These are phyloP conservation scores for Tolypocladium capitatum DNA, from an alignment of 2,329 filamentous ascomycete genomes.

Conservation along the genomic window DNA sequence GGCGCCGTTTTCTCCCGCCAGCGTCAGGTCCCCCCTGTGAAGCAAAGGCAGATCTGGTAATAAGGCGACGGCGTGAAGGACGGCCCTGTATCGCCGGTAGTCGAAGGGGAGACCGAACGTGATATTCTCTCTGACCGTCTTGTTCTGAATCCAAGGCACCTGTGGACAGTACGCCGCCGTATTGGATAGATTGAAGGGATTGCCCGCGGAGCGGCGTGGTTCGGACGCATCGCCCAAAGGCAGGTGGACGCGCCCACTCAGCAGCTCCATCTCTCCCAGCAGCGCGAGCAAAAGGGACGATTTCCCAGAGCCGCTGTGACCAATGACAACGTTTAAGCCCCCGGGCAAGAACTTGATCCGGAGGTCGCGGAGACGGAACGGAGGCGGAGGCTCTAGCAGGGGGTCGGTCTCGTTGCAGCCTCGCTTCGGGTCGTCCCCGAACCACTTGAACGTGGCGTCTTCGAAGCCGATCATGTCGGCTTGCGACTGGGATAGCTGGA, in stretches of 20 bases:
- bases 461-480: background rate
- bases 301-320: conserved; percentile 59
- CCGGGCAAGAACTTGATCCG: conserved; percentile 49
- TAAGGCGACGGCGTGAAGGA: conserved; percentile 57
- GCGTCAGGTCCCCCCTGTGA: conserved; percentile 54
- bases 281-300: conserved; percentile 54
- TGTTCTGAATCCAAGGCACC: conserved; percentile 69
- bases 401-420: conserved; percentile 29
- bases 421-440: background rate
- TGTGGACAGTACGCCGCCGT: conserved; percentile 29
- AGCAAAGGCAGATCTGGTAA: conserved; percentile 58
- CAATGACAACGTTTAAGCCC: conserved; percentile 54
- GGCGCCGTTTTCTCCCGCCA: conserved; percentile 24
- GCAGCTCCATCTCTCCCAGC: conserved; percentile 44
- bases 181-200: conserved; percentile 46
- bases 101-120: conserved; percentile 56
- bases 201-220: conserved; percentile 50
- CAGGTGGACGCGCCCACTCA: background rate
- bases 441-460: background rate
- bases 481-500: background rate
- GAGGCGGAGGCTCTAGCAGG: conserved; percentile 11
- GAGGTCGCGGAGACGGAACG: conserved; percentile 50
- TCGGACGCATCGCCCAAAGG: background rate
- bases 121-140: conserved; percentile 59
- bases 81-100: conserved; percentile 48